These are phyloP conservation scores for Rickenella mellea DNA, from an alignment of 768 basidiomycete species.

Conservation along the genomic window DNA sequence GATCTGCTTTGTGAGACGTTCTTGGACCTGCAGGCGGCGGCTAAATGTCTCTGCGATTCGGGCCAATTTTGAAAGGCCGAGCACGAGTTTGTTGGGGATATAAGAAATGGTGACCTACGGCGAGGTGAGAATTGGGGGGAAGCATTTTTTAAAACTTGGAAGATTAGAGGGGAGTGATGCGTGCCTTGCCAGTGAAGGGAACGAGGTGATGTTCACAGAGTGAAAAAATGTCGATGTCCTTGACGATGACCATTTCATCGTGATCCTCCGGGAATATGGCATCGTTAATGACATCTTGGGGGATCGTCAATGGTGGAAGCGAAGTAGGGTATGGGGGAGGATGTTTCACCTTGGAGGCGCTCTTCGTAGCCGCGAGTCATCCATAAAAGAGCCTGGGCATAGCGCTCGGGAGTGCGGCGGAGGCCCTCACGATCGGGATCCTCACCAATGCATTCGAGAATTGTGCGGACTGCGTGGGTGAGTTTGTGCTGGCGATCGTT, in stretches of 20 bases:
- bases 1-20: constrained; percentile 94
- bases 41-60: constrained; percentile 97
- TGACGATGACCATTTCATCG: constrained; percentile 98
- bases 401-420: constrained; percentile 84
- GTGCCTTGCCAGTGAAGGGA: constrained; percentile 93
- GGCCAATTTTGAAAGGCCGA: constrained; percentile 93
- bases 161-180: constrained; percentile 13
- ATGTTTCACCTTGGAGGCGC: constrained; percentile 65
- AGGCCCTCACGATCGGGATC: constrained; percentile 95
- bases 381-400: constrained; percentile 96
- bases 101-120: constrained; percentile 91
- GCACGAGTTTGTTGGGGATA: constrained; percentile 89
- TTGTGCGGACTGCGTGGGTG: constrained; percentile 75
- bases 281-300: constrained; percentile 99
- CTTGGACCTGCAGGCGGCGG: constrained; percentile 92
- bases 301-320: constrained; percentile 1
- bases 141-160: neutral
- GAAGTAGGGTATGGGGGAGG: neutral
- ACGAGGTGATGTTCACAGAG: constrained; percentile 98
- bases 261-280: constrained; percentile 98
- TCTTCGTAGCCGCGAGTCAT: constrained; percentile 99
- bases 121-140: neutral
- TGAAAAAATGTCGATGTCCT: constrained; percentile 94
- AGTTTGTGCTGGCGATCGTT: constrained; percentile 67
- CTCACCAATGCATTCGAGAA: constrained; percentile 96